Evolutionary conservation across 352 stramenopile genomes (phyloP), one percentile per base, ranked within the genome.

Genomic region (Phytophthora syringae): DNA sequence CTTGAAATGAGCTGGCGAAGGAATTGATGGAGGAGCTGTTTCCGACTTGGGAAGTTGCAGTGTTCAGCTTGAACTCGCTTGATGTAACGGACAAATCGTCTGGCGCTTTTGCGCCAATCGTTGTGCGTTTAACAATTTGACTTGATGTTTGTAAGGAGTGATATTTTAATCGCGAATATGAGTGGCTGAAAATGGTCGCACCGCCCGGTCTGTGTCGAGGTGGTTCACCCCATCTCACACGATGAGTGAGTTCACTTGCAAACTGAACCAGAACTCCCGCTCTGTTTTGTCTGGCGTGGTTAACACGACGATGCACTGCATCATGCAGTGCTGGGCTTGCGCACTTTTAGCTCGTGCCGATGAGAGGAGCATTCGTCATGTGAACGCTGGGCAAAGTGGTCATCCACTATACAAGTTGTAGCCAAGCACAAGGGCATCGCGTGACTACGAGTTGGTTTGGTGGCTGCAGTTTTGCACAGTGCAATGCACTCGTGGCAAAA

Each of bases 181-280:
- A 44, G 37, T 44, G 37, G 37, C 37, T 44, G 37, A 44, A 44
- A 44, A 44, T 44, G 16, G 37, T 20, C 16, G 11, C 12, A 9
- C 2, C 32, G 37, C n/a, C 37, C 37, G 2, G n/a, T 5, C n/a
- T 44, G 5, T 44, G 37, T 16, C 3, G 11, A 44, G 16, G 37
- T 44, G 16, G n/a, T 11, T 44, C 37, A 24, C 37, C 37, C n/a
- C 37, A 44, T 44, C 37, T 44, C 37, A 44, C 34, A 22, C 37
- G 37, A 44, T 44, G 37, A 44, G 37, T 44, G 37, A 44, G 37
- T 44, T 44, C 37, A 44, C 37, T 44, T 24, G 37, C 37, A 44
- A 44, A 44, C 37, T 44, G 37, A 44, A 43, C 36, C 36, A 44
- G 37, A 44, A 44, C 16, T 44, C 16, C 37, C 37, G 37, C 37